phyloP scores from a whole-genome alignment of 2,329 filamentous ascomycete species.

The Pyricularia pennisetigena region DNA sequence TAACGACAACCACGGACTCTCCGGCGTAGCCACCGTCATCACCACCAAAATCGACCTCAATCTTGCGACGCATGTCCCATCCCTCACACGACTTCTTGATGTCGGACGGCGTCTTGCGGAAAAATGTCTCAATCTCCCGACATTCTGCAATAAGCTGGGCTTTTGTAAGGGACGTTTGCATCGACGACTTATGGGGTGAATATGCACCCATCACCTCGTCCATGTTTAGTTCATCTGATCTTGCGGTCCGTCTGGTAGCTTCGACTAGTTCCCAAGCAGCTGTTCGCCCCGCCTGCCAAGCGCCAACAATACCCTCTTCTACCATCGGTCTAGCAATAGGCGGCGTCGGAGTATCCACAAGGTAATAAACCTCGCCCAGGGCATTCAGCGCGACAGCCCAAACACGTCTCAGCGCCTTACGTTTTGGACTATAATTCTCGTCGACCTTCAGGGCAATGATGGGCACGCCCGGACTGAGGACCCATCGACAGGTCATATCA shows the following conservation, averaged over 20 bases:
- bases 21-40: conserved; percentile 66
- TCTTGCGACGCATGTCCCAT: conserved; percentile 83
- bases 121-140: conserved; percentile 68
- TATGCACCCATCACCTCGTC: conserved; percentile 57
- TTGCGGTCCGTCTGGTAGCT: conserved; percentile 60
- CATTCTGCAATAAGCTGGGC: conserved; percentile 69
- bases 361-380: conserved; percentile 80
- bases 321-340: conserved; percentile 36
- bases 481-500: conserved; percentile 81
- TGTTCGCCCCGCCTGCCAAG: conserved; percentile 73
- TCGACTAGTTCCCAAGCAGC: conserved; percentile 77
- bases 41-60: conserved; percentile 83
- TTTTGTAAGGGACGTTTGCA: conserved; percentile 59
- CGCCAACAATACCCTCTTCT: conserved; percentile 51
- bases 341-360: conserved; percentile 59
- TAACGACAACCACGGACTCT: conserved; percentile 66
- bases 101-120: conserved; percentile 62
- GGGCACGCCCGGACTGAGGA: conserved; percentile 83
- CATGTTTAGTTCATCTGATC: conserved; percentile 63
- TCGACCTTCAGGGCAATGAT: conserved; percentile 79
- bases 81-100: conserved; percentile 70
- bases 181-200: conserved; percentile 68
- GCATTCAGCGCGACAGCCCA: conserved; percentile 96
- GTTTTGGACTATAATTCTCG: conserved; percentile 65
- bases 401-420: conserved; percentile 59